Base-by-base conservation (phyloP, 768 basidiomycete genomes). In the Leucocoprinus birnbaumii region DNA sequence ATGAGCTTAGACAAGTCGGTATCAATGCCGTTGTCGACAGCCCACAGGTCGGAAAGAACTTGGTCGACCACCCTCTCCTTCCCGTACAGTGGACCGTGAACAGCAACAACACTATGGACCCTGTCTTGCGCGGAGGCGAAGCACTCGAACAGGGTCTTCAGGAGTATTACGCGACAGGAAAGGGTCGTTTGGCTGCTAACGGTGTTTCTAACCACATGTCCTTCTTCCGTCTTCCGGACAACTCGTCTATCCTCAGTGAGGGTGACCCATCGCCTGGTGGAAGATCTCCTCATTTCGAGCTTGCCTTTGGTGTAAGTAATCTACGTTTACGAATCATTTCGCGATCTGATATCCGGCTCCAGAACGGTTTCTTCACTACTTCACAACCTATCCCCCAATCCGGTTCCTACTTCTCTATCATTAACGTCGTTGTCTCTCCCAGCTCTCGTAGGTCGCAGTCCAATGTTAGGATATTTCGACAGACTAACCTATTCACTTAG, bases 1-100 rank as follows among this genome's bases (percentile, higher is more conserved):
- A 54, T 0, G 63, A 71, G 16, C 69, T 83, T 7, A 40, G 51
- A 0, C 49, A 63, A 0, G 61, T 77, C n/a, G 74, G 70, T 1
- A 78, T 82, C 57, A 52, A 49, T 10, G 60, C 68, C 11, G 52
- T 75, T 50, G 62, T 78, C 24, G 61, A 76, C 45, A 66, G 73
- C 35, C 68, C 71, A 0, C 71, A 68, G 4, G 77, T 80, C 18
- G 79, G 79, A 2, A 68, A 72, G 60, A 80, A 80, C 59, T 65
- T 83, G 19, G 73, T 72, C 46, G 79, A 79, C 54, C 75, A 78
- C 48, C 53, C 63, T 13, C 37, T 65, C 31, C 52, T 66, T 10
- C 57, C 65, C 19, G 66, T 59, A 48, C 54, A 63, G n/a, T 72
- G 63, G 56, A 51, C 53, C 19, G 66, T 66, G 26, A 62, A 63